These are phyloP conservation scores for Aspergillus oerlinghausenensis DNA, from an alignment of 2,329 filamentous ascomycete species.

Conservation along the genomic window DNA sequence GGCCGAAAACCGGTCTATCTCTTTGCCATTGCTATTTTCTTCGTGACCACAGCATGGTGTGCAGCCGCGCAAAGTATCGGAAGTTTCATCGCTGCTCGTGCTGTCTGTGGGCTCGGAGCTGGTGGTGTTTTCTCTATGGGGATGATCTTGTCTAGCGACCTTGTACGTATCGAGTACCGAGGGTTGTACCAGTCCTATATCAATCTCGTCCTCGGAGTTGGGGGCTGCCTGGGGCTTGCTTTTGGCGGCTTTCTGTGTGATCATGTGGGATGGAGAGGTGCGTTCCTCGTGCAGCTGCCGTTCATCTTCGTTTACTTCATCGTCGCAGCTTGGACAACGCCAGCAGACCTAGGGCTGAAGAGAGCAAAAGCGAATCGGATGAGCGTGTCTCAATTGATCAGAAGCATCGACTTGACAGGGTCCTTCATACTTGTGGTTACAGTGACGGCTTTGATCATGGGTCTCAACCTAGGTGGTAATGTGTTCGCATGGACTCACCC, in stretches of 20 bases:
- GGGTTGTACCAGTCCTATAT: constrained; percentile 42
- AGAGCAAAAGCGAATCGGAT: constrained; percentile 38
- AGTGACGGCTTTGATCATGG: constrained; percentile 48
- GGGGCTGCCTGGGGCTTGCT: constrained; percentile 35
- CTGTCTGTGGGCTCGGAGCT: constrained; percentile 67
- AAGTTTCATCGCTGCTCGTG: constrained; percentile 66
- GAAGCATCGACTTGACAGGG: constrained; percentile 47
- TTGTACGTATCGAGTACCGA: constrained; percentile 66
- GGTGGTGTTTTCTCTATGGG: constrained; percentile 69
- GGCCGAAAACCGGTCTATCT: constrained; percentile 66
- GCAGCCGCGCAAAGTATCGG: constrained; percentile 63
- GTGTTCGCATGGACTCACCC: constrained; percentile 49
- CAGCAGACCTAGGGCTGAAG: constrained; percentile 43
- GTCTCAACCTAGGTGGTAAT: constrained; percentile 51
- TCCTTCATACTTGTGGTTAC: constrained; percentile 44
- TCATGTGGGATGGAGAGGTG: constrained; percentile 38
- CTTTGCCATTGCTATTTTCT: constrained; percentile 57
- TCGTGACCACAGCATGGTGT: constrained; percentile 65
- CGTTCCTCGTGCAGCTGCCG: constrained; percentile 49
- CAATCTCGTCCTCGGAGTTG: constrained; percentile 35
- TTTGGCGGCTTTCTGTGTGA: constrained; percentile 39
- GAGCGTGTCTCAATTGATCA: constrained; percentile 40
- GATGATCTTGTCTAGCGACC: constrained; percentile 55
- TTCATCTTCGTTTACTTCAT: constrained; percentile 44
- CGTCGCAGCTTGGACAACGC: constrained; percentile 42